Evolutionary conservation across 352 stramenopile genomes (phyloP).

Genomic region (Phytophthora hibernalis): DNA sequence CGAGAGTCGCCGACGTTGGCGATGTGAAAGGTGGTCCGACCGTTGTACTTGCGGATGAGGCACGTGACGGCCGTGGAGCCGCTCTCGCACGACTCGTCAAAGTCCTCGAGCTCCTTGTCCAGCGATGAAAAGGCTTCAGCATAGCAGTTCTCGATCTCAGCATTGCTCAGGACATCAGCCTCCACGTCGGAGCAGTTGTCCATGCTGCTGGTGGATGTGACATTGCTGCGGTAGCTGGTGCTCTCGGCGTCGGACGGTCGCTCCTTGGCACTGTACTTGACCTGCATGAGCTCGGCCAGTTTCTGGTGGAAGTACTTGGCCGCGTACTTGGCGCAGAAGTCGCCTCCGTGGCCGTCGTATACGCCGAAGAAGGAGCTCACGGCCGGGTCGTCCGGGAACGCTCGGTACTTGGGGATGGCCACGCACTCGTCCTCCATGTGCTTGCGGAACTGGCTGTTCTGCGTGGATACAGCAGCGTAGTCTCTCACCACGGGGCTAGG

Average conservation of each 20-base stretch:
- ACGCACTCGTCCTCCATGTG: slow-evolving; percentile 90
- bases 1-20: slow-evolving; percentile 85
- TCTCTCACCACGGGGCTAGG: slow-evolving; percentile 63
- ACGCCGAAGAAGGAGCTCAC: slow-evolving; percentile 84
- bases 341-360: slow-evolving; percentile 83
- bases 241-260: slow-evolving; percentile 38
- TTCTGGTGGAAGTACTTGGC: slow-evolving; percentile 72
- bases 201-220: slow-evolving; percentile 61
- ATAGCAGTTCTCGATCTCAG: slow-evolving; percentile 74
- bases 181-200: slow-evolving; percentile 44
- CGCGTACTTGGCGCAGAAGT: slow-evolving; percentile 84
- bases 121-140: slow-evolving; percentile 63
- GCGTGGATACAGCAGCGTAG: slow-evolving; percentile 76
- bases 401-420: slow-evolving; percentile 69
- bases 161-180: slow-evolving; percentile 54
- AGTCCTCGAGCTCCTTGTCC: slow-evolving; percentile 70
- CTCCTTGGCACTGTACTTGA: slow-evolving; percentile 48
- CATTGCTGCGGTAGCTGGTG: slow-evolving; percentile 51
- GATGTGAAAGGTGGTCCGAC: slow-evolving; percentile 72
- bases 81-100: slow-evolving; percentile 71
- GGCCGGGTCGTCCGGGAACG: slow-evolving; percentile 65
- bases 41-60: slow-evolving; percentile 64
- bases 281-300: slow-evolving; percentile 53
- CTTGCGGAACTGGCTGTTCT: slow-evolving; percentile 83
- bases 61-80: slow-evolving; percentile 83